Evolutionary conservation across 805 yeast genomes (phyloP), one percentile per base, ranked within the genome.

Genomic region (Candida stauntonica): DNA sequence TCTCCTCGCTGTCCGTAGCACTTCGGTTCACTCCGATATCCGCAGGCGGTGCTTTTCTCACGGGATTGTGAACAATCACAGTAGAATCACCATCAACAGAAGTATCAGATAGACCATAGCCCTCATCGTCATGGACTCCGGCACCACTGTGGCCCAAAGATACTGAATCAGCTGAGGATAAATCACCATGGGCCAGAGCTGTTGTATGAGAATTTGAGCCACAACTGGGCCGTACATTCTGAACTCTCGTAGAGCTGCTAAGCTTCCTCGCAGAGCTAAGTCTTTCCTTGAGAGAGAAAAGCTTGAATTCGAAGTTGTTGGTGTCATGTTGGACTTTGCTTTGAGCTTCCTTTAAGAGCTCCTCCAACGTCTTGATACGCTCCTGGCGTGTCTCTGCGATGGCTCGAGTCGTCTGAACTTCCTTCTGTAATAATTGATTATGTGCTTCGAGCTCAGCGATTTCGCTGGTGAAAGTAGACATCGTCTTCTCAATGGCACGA

Each of bases 381-480:
- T 67, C 68, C 42, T 74, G 75, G 38, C 86, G 69, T 14, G 75
- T 62, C 15, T 73, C 79, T 21, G 81, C 70, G 42, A 81, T 68
- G 45, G 74, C 70, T 41, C 75, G 75, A 28, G 77, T 66, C 4
- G 77, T 64, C 19, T 66, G 64, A 15, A 81, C 62, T 47, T 81
- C 86, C 47, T 69, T 75, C 35, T 74, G 66, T 24, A 83, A 60
- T 35, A 72, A 64, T 21, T 67, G 60, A 53, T 83, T 83, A 52
- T 79, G 81, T n/a, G 66, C 58, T 44, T 79, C 81, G 23, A 81
- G 70, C 43, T 81, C 84, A 35, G 68, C 68, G 38, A 82, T 68
- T 39, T 79, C 79, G n/a, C 63, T 65, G 15, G 74, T 68, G 44
- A 83, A 68, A 44, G 71, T 79, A 31, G 71, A 72, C 15, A 83